Percentiles rank a stretch among this genome's conserved stretches.
These are phyloP conservation scores for Domatiomyces globalis DNA, from an alignment of 2,329 filamentous ascomycete genomes.

Conservation along the genomic window DNA sequence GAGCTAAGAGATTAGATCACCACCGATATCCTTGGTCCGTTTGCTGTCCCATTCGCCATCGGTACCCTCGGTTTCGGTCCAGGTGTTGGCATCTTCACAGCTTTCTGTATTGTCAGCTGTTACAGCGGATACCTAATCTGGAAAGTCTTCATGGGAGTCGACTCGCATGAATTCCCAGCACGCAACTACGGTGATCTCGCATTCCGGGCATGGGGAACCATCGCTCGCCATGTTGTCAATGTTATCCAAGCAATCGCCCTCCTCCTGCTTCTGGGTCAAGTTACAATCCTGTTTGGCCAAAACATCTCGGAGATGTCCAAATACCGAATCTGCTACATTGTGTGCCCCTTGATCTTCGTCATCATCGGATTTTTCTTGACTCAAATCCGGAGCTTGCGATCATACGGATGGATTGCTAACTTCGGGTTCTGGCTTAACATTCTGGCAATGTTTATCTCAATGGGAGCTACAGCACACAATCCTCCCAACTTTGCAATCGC, in stretches of 20 bases:
- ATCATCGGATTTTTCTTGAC: conserved; percentile 19
- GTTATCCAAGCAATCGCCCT: conserved; percentile 35
- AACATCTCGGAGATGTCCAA: conserved; percentile 15
- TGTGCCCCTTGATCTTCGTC: conserved; percentile 20
- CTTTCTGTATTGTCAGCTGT: conserved; percentile 29
- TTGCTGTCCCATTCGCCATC: conserved; percentile 25
- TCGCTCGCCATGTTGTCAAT: conserved; percentile 35
- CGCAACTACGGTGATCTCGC: conserved; percentile 36
- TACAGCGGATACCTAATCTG: conserved; percentile 37
- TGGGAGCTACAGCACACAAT: conserved; percentile 21
- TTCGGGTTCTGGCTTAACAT: conserved; percentile 21
- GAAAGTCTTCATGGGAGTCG: conserved; percentile 32
- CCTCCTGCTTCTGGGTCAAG: conserved; percentile 21
- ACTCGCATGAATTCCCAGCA: conserved; percentile 35
- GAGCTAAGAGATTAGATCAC: no score
- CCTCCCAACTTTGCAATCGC: conserved; percentile 20
- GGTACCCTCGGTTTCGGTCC: conserved; percentile 30
- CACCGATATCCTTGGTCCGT: conserved; percentile 35
- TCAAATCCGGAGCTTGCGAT: conserved; percentile 21
- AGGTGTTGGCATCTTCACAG: conserved; percentile 33
- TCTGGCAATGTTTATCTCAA: conserved; percentile 21
- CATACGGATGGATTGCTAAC: conserved; percentile 20
- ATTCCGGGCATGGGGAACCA: conserved; percentile 35
- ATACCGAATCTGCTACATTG: conserved; percentile 15
- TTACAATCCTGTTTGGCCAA: conserved; percentile 16